Conservation (phyloP, 1,284 basidiomycete genomes). For the Pseudomicrostroma phylloplanum region DNA sequence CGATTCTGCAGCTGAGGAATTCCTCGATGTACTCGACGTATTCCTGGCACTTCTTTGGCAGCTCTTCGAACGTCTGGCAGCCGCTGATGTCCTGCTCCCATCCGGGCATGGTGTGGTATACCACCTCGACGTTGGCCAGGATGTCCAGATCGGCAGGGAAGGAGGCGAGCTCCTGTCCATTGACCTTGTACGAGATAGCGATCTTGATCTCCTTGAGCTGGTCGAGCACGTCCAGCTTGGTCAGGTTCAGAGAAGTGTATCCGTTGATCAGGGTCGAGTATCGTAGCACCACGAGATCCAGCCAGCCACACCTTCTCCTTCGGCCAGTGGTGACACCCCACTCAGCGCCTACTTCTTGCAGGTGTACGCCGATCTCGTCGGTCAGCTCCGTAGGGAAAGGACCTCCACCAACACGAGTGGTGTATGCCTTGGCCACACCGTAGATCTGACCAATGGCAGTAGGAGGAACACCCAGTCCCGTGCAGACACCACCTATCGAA, state of each 20-base stretch:
- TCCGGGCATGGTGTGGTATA: slow-evolving; percentile 83
- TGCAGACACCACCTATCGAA: slow-evolving; percentile 87
- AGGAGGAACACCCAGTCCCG: slow-evolving; percentile 89
- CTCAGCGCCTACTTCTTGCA: slow-evolving; percentile 90
- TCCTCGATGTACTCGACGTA: slow-evolving; percentile 86
- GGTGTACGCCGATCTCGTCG: slow-evolving; percentile 73
- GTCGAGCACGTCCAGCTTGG: slow-evolving; percentile 91
- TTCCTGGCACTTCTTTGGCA: slow-evolving; percentile 77
- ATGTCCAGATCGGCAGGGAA: slow-evolving; percentile 92
- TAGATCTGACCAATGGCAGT: slow-evolving; percentile 74
- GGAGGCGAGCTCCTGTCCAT: slow-evolving; percentile 70
- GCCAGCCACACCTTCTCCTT: slow-evolving; percentile 88
- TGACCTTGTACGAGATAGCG: slow-evolving; percentile 70
- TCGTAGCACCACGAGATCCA: slow-evolving; percentile 88
- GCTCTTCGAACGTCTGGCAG: slow-evolving; percentile 64
- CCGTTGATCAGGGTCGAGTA: slow-evolving; percentile 93
- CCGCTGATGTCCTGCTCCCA: slow-evolving; percentile 79
- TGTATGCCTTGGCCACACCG: slow-evolving; percentile 96
- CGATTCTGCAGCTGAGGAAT: slow-evolving; percentile 70
- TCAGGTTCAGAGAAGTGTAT: slow-evolving; percentile 86
- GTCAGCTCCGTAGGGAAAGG: slow-evolving; percentile 96
- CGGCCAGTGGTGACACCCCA: slow-evolving; percentile 89
- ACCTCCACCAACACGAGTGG: slow-evolving; percentile 91
- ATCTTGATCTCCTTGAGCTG: slow-evolving; percentile 81
- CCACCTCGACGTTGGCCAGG: slow-evolving; percentile 73